These are phyloP conservation scores for Pezizomycotina sp. DNA, from an alignment of 2,329 filamentous ascomycete species.

Conservation along the genomic window DNA sequence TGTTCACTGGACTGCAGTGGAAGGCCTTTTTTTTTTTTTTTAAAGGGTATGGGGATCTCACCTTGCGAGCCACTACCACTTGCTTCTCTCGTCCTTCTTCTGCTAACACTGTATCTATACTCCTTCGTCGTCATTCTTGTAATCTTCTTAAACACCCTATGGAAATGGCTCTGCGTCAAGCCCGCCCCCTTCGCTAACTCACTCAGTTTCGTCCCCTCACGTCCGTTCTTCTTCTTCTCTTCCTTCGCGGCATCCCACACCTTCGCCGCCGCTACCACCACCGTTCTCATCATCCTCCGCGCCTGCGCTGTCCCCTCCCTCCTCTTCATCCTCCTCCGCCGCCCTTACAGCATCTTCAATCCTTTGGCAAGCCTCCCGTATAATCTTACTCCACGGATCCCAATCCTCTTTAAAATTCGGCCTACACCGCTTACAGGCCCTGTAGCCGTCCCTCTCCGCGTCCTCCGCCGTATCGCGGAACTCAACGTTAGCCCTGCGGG, in stretches of 20 bases:
- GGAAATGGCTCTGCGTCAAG: slow-evolving; percentile 42
- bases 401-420: slow-evolving; percentile 28
- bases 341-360: slow-evolving; percentile 8
- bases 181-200: slow-evolving; percentile 37
- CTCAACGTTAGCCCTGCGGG: slow-evolving; percentile 42
- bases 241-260: slow-evolving; percentile 24
- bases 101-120: too few relatives aligned
- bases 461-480: slow-evolving; percentile 36
- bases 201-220: slow-evolving; percentile 29
- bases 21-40: too few relatives aligned
- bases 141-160: slow-evolving; percentile 41
- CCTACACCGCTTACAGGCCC: slow-evolving; percentile 43
- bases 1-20: too few relatives aligned
- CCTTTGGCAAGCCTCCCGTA: too few relatives aligned
- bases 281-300: slow-evolving; percentile 33
- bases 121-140: slow-evolving; percentile 36
- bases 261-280: slow-evolving; percentile 25
- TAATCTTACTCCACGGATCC: neutral
- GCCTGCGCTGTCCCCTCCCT: slow-evolving; percentile 30
- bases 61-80: too few relatives aligned
- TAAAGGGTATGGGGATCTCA: too few relatives aligned
- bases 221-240: slow-evolving; percentile 6
- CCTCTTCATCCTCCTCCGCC: slow-evolving; percentile 7
- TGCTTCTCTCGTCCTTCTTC: too few relatives aligned
- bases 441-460: slow-evolving; percentile 36